Evolutionary conservation across 2,329 filamentous ascomycete species (phyloP), one percentile per base, ranked within the genome.

Genomic region (Iodosphaeria phyllophila): DNA sequence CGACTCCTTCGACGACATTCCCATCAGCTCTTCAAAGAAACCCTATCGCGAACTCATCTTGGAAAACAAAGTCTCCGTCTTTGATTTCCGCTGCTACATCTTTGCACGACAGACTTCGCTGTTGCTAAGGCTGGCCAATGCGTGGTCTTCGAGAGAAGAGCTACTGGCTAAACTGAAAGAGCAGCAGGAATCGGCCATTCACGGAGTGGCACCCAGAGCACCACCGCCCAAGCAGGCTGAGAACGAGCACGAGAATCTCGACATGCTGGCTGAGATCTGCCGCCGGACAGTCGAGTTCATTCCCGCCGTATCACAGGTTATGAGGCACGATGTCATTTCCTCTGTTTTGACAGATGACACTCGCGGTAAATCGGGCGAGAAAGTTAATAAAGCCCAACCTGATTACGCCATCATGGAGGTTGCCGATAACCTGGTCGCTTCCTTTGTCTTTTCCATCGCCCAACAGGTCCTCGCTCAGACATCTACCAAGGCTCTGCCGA

Each of bases 11-110:
- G 58, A 64, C 31, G 63, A 71, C 23, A 70, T 74, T 23, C 60
- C 68, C 14, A 63, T 75, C 34, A 66, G 61, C 32, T 55, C 68
- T 7, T 59, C 63, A 2, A 70, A 69, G 33, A 92, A 92, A 46
- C 65, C 78, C 2, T 98, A 95, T 43, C 70, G 86, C 25, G 82
- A 91, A 29, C 69, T 92, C 39, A 98, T 98, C 24, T 58, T 98
- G 19, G 75, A 79, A 9, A 98, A 91, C 52, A 79, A 92, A 35
- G 91, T 98, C 18, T 98, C 89, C 0, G 61, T 92, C 3, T 93
- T 95, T 42, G 89, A 98, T 47, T 95, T 98, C 45, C 65, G 80
- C 24, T 80, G 77, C 37, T 98, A 98, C 45, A 72, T 98, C 8
- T 98, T 95, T 46, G 73, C 82, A 3, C 68, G 89, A 13, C 86